Conservation (phyloP, 208 protist genomes). For the Leishmania aethiopica region DNA sequence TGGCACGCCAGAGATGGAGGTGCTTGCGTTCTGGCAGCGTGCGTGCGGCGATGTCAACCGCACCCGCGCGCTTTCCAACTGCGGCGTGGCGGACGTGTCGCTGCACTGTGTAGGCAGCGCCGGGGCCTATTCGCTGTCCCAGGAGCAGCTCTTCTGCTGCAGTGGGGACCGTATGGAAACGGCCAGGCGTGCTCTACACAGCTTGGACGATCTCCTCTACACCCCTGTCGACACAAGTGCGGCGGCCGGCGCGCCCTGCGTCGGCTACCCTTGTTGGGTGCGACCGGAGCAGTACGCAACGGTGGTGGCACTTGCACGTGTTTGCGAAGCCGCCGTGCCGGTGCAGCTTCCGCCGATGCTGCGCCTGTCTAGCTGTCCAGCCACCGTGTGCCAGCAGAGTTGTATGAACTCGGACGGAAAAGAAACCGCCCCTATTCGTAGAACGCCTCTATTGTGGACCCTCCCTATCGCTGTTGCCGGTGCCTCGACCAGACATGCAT, state of each 20-base stretch:
- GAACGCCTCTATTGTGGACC: neutral
- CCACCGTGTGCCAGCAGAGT: neutral
- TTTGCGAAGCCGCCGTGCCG: constrained; percentile 68
- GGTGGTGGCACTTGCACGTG: constrained; percentile 44
- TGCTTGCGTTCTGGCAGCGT: constrained; percentile 14
- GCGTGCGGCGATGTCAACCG: constrained; percentile 16
- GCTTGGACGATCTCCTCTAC: constrained; percentile 34
- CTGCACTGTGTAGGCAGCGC: neutral
- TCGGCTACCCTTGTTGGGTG: constrained; percentile 25
- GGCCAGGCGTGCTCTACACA: constrained; percentile 36
- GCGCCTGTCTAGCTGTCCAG: neutral
- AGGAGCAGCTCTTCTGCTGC: constrained; percentile 25
- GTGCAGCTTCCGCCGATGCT: constrained; percentile 49
- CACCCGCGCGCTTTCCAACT: constrained; percentile 15
- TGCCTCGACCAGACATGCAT: neutral
- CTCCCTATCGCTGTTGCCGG: neutral
- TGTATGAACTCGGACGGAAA: neutral
- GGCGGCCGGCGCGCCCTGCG: constrained; percentile 9
- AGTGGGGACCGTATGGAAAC: constrained; percentile 38
- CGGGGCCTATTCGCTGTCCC: constrained; percentile 3
- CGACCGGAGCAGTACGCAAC: constrained; percentile 12
- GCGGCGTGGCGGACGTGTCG: constrained; percentile 8
- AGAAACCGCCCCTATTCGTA: neutral
- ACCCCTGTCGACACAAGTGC: constrained; percentile 9
- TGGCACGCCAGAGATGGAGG: constrained; percentile 11